Base-by-base conservation (phyloP, 2,329 filamentous ascomycete species). In the Epichloe sibirici region DNA sequence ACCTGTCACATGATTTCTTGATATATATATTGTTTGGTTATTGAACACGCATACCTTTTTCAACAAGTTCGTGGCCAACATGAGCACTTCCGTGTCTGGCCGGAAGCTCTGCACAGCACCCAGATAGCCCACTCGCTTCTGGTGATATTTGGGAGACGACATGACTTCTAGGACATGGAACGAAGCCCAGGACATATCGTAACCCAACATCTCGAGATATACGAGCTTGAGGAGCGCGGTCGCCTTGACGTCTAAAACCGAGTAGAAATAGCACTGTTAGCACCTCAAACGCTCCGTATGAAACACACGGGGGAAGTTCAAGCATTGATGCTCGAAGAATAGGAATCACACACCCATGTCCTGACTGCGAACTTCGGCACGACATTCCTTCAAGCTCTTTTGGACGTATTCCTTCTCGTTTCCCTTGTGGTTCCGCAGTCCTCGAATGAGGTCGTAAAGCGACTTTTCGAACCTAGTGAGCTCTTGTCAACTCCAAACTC, bases 121-220 rank as follows among this genome's bases (percentile, higher is more conserved):
- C 21, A 98, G 76, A 67, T 98, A 98, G 53, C 91, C 93, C 45
- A 96, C 89, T 58, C 91, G 81, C 71, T 98, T 98, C 70, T 96
- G 91, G 59, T 90, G 79, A 68, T 95, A 95, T 67, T 96, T 97
- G 47, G 86, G 77, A 40, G 89, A 95, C 39, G 90, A 95, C 93
- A 98, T 98, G 71, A 98, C 93, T 72, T 98, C 93, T 47, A 98
- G 83, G 50, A 97, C 91, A 67, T 98, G 88, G 71, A 98, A 98
- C 12, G 90, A 90, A 4, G 93, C 93, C 93, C 93, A 98, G 3
- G 91, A 96, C 93, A 98, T 98, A 70, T 97, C 93, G 67, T 97
- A 88, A 13, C 93, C 93, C 61, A 97, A 90, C 93, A 98, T 98
- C 68, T 98, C 93, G 59, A 98, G 81, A 68, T 98, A 98, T 51